Conservation (phyloP, 805 yeast species). For the Debaryomyces tyrocola region DNA sequence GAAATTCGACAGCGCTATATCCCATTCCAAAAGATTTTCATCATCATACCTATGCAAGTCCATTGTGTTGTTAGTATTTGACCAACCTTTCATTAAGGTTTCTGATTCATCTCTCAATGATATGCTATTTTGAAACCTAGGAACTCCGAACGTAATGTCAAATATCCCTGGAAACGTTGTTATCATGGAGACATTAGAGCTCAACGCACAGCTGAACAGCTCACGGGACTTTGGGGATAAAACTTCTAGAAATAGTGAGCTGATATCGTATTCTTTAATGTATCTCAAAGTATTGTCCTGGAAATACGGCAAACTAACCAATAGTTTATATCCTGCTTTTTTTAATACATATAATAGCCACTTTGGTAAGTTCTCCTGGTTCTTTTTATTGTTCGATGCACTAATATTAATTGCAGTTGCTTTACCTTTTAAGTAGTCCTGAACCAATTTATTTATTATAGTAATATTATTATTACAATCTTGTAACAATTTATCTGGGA, state of each 20-base stretch:
- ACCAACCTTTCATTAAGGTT: conserved; percentile 7
- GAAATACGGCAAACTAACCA: conserved; percentile 12
- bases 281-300: background rate
- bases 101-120: conserved; percentile 3
- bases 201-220: background rate
- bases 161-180: background rate
- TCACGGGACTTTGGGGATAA: background rate
- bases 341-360: conserved; percentile 25
- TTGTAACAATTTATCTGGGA: conserved; percentile 17
- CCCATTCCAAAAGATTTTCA: conserved; percentile 2
- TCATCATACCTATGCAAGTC: background rate
- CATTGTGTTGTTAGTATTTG: conserved; percentile 7
- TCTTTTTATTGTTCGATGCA: conserved; percentile 13
- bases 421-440: conserved; percentile 15
- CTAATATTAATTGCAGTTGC: conserved; percentile 15
- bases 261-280: background rate
- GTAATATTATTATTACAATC: conserved; percentile 20
- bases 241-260: conserved; percentile 1
- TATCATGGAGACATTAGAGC: conserved; percentile 3
- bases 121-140: conserved; percentile 8
- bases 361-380: conserved; percentile 14
- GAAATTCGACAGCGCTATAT: conserved; percentile 5
- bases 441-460: conserved; percentile 19
- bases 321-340: conserved; percentile 10
- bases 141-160: conserved; percentile 1